Evolutionary conservation across 768 basidiomycete genomes (phyloP).

Genomic region (Lenzites betulinus): DNA sequence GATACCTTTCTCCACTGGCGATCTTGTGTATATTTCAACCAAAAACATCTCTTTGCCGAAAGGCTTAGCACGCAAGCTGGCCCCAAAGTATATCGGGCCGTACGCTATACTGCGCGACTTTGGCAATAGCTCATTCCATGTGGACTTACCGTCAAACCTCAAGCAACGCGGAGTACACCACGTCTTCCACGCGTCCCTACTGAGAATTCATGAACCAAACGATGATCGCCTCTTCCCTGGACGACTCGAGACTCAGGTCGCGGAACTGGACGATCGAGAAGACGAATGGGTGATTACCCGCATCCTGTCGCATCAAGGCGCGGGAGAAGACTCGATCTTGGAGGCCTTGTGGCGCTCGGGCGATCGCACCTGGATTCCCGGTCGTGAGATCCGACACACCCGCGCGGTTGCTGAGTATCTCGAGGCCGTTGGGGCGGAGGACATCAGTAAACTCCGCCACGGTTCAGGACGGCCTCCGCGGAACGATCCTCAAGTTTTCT

Average conservation of each 20-base stretch:
- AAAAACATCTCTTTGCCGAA: slow-evolving; percentile 9
- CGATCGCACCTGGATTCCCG: slow-evolving; percentile 10
- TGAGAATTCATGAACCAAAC: slow-evolving; percentile 36
- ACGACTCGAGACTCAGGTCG: slow-evolving; percentile 15
- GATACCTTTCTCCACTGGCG: slow-evolving; percentile 20
- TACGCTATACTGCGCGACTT: slow-evolving; percentile 19
- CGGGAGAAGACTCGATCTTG: neutral
- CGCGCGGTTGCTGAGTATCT: neutral
- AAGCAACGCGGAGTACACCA: slow-evolving; percentile 29
- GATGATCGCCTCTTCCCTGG: slow-evolving; percentile 35
- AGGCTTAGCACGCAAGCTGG: slow-evolving; percentile 28
- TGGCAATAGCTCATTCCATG: slow-evolving; percentile 18
- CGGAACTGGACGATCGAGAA: slow-evolving; percentile 19
- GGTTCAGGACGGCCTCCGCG: neutral
- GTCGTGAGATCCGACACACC: neutral
- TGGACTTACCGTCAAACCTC: slow-evolving; percentile 31
- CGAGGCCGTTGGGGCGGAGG: neutral
- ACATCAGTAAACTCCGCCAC: neutral
- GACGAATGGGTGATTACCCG: slow-evolving; percentile 30
- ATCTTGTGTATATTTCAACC: slow-evolving; percentile 34
- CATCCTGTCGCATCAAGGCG: neutral
- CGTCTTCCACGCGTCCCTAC: slow-evolving; percentile 35
- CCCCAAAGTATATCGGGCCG: slow-evolving; percentile 33
- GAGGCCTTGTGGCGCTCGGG: slow-evolving; percentile 9
- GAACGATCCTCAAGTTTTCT: slow-evolving; percentile 10